Conservation (phyloP, 2,329 filamentous ascomycete genomes). For the Epichloe elymi region DNA sequence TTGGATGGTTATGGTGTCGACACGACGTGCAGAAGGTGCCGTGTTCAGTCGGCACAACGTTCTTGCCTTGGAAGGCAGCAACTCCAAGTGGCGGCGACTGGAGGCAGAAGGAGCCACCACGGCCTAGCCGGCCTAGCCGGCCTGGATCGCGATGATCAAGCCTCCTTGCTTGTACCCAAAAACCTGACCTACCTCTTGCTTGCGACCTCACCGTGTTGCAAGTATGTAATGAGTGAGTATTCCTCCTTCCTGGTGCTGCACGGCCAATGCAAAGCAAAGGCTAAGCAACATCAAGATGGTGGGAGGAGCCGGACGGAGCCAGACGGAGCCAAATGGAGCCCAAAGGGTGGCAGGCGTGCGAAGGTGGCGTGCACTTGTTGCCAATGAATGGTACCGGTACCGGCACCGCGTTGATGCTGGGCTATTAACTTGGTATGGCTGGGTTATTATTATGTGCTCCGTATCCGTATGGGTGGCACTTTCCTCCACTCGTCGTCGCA, state of each 20-base stretch:
- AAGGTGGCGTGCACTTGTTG: conserved; percentile 2
- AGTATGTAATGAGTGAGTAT: no score
- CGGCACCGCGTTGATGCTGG: not conserved
- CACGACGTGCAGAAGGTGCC: not conserved
- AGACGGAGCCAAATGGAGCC: not conserved
- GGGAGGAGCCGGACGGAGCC: conserved; percentile 3
- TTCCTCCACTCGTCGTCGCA: conserved; percentile 2
- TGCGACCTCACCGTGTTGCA: no score
- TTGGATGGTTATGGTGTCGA: no score
- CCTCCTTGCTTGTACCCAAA: no score
- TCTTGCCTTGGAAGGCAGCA: not conserved
- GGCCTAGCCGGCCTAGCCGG: no score
- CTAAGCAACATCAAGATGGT: not conserved
- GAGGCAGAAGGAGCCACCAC: no score
- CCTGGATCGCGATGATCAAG: no score
- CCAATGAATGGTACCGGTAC: not conserved
- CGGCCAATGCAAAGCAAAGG: no score
- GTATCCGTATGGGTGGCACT: not conserved
- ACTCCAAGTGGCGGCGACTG: not conserved
- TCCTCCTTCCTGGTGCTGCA: no score
- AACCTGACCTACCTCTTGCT: no score
- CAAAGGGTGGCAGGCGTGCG: not conserved
- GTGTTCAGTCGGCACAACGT: not conserved
- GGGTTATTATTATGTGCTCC: not conserved
- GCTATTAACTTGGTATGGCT: not conserved